phyloP scores from a whole-genome alignment of 805 yeast species.

The Barnettozyma wickerhamii region DNA sequence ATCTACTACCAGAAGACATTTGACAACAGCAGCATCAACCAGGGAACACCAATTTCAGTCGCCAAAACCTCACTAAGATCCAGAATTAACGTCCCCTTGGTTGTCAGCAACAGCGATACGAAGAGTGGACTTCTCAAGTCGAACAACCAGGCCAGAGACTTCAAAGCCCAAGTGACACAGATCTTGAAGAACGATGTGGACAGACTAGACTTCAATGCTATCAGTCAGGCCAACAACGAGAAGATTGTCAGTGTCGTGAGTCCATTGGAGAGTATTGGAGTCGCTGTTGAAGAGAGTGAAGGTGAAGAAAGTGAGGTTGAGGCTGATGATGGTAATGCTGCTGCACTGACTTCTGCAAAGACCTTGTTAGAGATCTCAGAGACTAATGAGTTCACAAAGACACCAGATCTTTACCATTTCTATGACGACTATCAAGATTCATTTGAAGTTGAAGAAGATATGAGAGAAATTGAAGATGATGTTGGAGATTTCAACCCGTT shows the following conservation, averaged over 20 bases:
- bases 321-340: not conserved
- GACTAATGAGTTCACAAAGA: not conserved
- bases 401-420: conserved; percentile 1
- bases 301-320: not conserved
- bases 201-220: conserved; percentile 2
- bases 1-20: not conserved
- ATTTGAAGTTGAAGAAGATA: not conserved
- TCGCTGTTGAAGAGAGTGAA: not conserved
- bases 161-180: conserved; percentile 1
- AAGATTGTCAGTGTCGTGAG: not conserved
- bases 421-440: not conserved
- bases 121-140: not conserved
- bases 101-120: not conserved
- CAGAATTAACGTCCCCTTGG: not conserved
- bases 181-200: conserved; percentile 5
- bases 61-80: not conserved
- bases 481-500: not conserved
- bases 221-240: not conserved
- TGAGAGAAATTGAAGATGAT: not conserved
- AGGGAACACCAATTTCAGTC: not conserved
- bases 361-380: not conserved
- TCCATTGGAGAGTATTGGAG: conserved; percentile 5
- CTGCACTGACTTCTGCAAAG: not conserved
- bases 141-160: not conserved
- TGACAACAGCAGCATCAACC: not conserved